Percentiles rank a stretch among this genome's conserved stretches.
These are phyloP conservation scores for Hawksworthiomyces lignivorus DNA, from an alignment of 2,329 filamentous ascomycete genomes.

Conservation along the genomic window DNA sequence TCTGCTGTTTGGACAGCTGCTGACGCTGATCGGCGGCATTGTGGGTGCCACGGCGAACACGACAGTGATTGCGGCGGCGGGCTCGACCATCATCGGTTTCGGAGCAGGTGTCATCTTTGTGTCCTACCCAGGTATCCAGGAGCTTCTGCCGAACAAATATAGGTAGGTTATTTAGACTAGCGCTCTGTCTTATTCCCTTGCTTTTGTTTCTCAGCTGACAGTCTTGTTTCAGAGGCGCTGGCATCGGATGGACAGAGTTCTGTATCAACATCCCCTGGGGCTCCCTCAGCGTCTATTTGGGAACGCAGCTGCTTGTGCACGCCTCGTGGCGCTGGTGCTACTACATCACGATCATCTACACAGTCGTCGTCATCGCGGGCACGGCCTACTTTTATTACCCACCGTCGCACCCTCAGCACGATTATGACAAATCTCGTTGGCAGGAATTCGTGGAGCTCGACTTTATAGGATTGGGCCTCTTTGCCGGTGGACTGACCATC, in stretches of 20 bases:
- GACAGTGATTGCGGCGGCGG: conserved; percentile 20
- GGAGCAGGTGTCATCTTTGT: conserved; percentile 26
- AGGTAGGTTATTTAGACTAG: too few relatives aligned
- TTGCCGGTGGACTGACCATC: conserved; percentile 15
- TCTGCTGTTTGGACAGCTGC: conserved; percentile 13
- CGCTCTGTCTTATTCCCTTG: conserved; percentile 6
- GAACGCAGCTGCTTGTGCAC: conserved; percentile 20
- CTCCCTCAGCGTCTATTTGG: conserved; percentile 18
- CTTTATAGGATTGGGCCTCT: conserved; percentile 21
- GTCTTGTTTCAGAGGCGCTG: conserved; percentile 20
- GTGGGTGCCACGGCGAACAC: conserved; percentile 19
- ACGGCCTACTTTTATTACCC: conserved; percentile 21
- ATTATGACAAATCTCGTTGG: conserved; percentile 22
- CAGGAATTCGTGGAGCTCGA: conserved; percentile 24
- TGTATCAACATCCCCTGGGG: conserved; percentile 22
- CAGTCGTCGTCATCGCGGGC: conserved; percentile 18
- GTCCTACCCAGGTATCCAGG: conserved; percentile 24
- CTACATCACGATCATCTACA: conserved; percentile 21
- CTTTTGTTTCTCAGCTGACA: not conserved
- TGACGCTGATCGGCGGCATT: conserved; percentile 18
- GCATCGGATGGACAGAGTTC: conserved; percentile 24
- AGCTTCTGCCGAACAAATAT: conserved; percentile 29
- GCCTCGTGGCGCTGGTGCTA: conserved; percentile 23
- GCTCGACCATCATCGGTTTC: conserved; percentile 25
- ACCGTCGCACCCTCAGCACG: conserved; percentile 19